Evolutionary conservation across 169 alveolate species (phyloP), one percentile per base, ranked within the genome.

Genomic region (Plasmodium sp.): DNA sequence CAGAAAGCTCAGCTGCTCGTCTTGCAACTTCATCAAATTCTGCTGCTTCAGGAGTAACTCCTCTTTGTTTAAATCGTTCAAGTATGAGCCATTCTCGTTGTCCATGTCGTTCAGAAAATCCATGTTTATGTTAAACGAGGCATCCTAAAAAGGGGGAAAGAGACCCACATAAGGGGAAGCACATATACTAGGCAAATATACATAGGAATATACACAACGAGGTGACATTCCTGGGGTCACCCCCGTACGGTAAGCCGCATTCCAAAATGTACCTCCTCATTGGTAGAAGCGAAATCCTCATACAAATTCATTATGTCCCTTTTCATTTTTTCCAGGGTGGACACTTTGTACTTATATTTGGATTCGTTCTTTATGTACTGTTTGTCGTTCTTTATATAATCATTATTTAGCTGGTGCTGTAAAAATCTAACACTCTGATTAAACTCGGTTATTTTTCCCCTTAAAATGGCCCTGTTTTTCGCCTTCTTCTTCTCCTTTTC

Each of bases 21-120:
- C 98, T 58, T 96, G 98, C 45, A 94, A 95, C 41, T 90, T 93
- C 95, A 96, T 95, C 90, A 96, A 51, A 51, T 96, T 86, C n/a
- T 96, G 86, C 67, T 88, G 94, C 81, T 88, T 88, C 75, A 88
- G 22, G 45, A 88, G 18, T 33, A 88, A 31, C 77, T 77, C 90
- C 81, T 88, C 94, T 22, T 45, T 88, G 74, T 67, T 88, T 67
- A 88, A 62, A 10, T 80, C 90, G 41, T 62, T 88, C 73, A 88
- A 56, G 73, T 88, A 80, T 79, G 88, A n/a, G 14, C 54, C 54
- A 33, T 88, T 48, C 31, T 81, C 88, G 73, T 81, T 88, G 43
- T 67, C 94, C 33, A 79, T 71, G 72, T 79, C 88, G 83, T 88
- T 88, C 43, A 88, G 3, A 62, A 56, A 62, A 36, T 88, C 81